Conservation (phyloP, 2,329 filamentous ascomycete genomes). For the Cadophora sp. region DNA sequence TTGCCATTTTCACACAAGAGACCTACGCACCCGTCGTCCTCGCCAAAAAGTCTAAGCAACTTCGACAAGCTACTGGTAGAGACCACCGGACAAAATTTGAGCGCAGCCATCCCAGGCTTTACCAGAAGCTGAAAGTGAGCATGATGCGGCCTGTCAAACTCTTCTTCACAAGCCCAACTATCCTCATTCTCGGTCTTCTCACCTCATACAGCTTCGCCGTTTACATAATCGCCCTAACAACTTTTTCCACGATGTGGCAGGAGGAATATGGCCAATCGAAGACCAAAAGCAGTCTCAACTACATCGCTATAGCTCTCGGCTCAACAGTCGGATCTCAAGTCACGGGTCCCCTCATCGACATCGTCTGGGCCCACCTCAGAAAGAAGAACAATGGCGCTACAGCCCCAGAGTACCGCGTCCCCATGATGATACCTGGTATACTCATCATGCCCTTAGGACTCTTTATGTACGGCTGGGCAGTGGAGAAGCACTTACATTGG, state of each 20-base stretch:
- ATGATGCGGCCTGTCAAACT: conserved; percentile 51
- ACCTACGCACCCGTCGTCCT: conserved; percentile 56
- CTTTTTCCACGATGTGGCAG: conserved; percentile 63
- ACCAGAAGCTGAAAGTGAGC: conserved; percentile 44
- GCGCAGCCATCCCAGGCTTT: conserved; percentile 43
- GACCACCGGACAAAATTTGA: conserved; percentile 48
- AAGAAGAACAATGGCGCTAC: conserved; percentile 55
- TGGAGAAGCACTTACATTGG: conserved; percentile 56
- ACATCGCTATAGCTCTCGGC: conserved; percentile 50
- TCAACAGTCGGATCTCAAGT: conserved; percentile 50
- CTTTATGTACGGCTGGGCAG: conserved; percentile 63
- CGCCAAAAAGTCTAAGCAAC: conserved; percentile 50
- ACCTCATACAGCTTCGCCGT: conserved; percentile 57
- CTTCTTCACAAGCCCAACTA: conserved; percentile 58
- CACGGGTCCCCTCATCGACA: conserved; percentile 42
- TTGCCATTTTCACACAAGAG: conserved; percentile 54
- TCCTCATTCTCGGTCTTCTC: conserved; percentile 57
- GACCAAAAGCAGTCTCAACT: conserved; percentile 61
- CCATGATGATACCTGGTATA: conserved; percentile 59
- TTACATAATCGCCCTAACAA: conserved; percentile 61
- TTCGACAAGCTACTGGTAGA: conserved; percentile 55
- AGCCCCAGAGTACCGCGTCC: conserved; percentile 69
- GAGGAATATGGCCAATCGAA: conserved; percentile 58
- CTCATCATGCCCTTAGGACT: conserved; percentile 61
- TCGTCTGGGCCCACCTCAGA: conserved; percentile 22